These are phyloP conservation scores for Clausena lansium DNA, from an alignment of 345 rosid genomes.

Conservation along the genomic window DNA sequence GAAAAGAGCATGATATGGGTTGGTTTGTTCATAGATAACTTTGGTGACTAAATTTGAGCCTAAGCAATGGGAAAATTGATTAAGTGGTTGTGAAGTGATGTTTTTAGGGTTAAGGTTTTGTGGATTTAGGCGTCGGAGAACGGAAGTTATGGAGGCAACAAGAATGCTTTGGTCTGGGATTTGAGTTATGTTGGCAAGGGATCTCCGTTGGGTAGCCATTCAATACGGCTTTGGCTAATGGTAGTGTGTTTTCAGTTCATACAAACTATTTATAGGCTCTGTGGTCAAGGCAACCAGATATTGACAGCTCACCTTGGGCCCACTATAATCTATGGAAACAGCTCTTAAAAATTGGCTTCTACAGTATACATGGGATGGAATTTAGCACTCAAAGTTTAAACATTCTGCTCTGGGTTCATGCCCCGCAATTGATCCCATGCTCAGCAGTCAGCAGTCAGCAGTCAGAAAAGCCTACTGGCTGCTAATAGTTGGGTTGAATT, in stretches of 20 bases:
- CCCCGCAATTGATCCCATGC: not conserved
- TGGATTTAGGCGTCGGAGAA: slow-evolving; percentile 28
- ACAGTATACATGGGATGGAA: no score
- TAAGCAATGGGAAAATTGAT: slow-evolving; percentile 24
- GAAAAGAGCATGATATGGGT: slow-evolving; percentile 35
- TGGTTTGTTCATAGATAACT: slow-evolving; percentile 29
- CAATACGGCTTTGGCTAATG: not conserved
- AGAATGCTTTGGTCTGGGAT: slow-evolving; percentile 1
- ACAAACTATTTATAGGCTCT: not conserved
- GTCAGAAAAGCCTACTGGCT: not conserved
- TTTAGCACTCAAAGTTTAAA: no score
- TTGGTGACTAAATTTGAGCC: slow-evolving; percentile 21
- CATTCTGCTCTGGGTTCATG: no score
- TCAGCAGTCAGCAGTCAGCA: not conserved
- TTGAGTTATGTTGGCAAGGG: not conserved
- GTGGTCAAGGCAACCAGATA: no score
- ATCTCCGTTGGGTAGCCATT: not conserved
- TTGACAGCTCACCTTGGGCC: no score
- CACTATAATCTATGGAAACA: no score
- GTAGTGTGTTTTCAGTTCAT: not conserved
- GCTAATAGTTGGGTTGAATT: not conserved
- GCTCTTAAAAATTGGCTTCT: no score
- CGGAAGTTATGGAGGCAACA: slow-evolving; percentile 19
- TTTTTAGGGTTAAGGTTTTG: slow-evolving; percentile 9
- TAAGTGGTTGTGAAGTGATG: slow-evolving; percentile 16